phyloP scores from a whole-genome alignment of 192 early-diverging fungal species.

The Rhizophagus sp. region DNA sequence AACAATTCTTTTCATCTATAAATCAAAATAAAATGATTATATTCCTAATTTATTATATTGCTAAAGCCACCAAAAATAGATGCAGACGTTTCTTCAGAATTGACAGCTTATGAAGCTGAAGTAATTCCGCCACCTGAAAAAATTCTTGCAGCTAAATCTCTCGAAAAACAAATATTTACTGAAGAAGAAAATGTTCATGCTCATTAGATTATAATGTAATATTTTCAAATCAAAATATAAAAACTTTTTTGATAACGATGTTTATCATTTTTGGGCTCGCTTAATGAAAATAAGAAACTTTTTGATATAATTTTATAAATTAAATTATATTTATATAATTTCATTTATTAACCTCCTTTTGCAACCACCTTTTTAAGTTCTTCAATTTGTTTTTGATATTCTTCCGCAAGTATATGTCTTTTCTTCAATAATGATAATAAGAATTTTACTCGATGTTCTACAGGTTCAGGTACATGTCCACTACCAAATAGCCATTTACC shows the following conservation, averaged over 20 bases:
- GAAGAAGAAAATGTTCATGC: not conserved
- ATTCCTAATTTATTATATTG: not conserved
- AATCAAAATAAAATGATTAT: not conserved
- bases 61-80: not conserved
- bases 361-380: conserved; percentile 37
- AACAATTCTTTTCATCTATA: not conserved
- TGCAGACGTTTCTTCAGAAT: not conserved
- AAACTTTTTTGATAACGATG: no score
- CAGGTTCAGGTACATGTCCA: conserved; percentile 55
- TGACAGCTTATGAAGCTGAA: not conserved
- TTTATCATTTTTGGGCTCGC: no score
- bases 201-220: not conserved
- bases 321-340: not conserved
- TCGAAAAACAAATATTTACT: not conserved
- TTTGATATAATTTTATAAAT: not conserved
- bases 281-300: not conserved
- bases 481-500: conserved; percentile 56
- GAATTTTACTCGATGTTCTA: conserved; percentile 60
- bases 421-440: conserved; percentile 56
- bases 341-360: not conserved
- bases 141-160: not conserved
- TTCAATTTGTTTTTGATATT: conserved; percentile 47
- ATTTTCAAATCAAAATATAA: no score
- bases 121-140: not conserved
- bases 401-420: conserved; percentile 57